Evolutionary conservation across 1,284 basidiomycete species (phyloP).

Genomic region (Cerrena zonata): DNA sequence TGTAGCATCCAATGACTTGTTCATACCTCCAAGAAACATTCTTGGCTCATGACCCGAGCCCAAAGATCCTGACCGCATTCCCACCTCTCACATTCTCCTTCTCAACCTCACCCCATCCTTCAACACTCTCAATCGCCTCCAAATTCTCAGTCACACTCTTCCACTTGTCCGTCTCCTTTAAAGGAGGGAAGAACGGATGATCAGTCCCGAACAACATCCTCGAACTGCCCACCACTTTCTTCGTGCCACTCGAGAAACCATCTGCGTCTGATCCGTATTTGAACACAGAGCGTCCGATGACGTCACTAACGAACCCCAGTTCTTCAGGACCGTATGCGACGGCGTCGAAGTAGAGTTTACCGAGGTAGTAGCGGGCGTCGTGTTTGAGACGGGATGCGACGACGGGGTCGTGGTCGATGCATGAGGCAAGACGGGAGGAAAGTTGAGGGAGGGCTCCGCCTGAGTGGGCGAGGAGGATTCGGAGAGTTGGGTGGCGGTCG

Average conservation of each 20-base stretch:
- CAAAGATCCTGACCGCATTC: constrained; percentile 70
- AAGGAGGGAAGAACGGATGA: constrained; percentile 85
- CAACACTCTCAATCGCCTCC: constrained; percentile 64
- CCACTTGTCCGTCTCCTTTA: constrained; percentile 67
- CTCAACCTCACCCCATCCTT: constrained; percentile 57
- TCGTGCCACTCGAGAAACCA: constrained; percentile 38
- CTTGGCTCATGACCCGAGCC: constrained; percentile 9
- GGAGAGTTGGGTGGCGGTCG: constrained; percentile 70
- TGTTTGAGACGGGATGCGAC: constrained; percentile 69
- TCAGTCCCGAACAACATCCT: constrained; percentile 81
- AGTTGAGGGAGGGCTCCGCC: constrained; percentile 77
- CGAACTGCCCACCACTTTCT: constrained; percentile 35
- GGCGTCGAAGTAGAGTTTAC: constrained; percentile 75
- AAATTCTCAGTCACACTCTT: constrained; percentile 78
- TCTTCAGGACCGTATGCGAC: constrained; percentile 82
- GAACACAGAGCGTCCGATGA: constrained; percentile 61
- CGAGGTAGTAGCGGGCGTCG: constrained; percentile 79
- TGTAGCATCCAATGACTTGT: not conserved
- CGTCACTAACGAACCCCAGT: constrained; percentile 67
- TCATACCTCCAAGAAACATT: not conserved
- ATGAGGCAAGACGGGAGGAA: constrained; percentile 76
- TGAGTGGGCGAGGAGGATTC: constrained; percentile 77
- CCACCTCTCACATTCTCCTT: constrained; percentile 60
- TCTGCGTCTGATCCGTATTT: too few species aligned
- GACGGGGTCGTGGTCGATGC: constrained; percentile 76